Evolutionary conservation across 139 green algal species (phyloP), one percentile per base, ranked within the genome.

Genomic region (Parachlorella kessleri): DNA sequence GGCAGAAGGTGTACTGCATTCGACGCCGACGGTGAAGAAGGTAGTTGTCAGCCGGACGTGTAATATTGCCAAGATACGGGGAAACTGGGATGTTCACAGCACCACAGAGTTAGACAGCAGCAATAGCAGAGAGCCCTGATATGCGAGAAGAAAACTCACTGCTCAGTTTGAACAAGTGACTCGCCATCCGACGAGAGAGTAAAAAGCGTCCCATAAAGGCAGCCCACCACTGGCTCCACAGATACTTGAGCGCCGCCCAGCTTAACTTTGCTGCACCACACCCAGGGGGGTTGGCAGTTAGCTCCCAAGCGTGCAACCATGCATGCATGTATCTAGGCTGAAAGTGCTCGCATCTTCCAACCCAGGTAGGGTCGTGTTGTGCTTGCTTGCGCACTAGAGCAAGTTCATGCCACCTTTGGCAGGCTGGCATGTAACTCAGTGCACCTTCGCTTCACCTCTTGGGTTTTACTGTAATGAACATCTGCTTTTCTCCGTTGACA

Each of bases 401-500:
- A 32, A 33, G 26, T 33, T 18, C 28, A 32, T 69, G 26, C 26
- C n/a, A 37, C 63, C 26, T 69, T n/a, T n/a, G n/a, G n/a, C n/a
- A n/a, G n/a, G n/a, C n/a, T n/a, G n/a, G n/a, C n/a, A n/a, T n/a
- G n/a, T n/a, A n/a, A n/a, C n/a, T 9, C 63, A 69, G 21, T 69
- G 35, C 28, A 38, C 26, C 14, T 8, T n/a, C 14, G 18, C 0
- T 37, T 41, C 76, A 92, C 86, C 69, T 83, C 18, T 66, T 78
- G 4, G 26, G 28, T 23, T 73, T 85, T 6, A 90, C 33, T 18
- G 80, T 82, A 2, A 91, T 42, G 32, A 90, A 86, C 33, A 75
- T 70, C 40, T 89, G 76, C 55, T 89, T 88, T 23, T 92, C 91
- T 7, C 91, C 87, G 39, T 93, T 91, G 4, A 93, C 86, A 35